Evolutionary conservation across 208 protist species (phyloP).

Genomic region (Paratrypanosoma confusum): DNA sequence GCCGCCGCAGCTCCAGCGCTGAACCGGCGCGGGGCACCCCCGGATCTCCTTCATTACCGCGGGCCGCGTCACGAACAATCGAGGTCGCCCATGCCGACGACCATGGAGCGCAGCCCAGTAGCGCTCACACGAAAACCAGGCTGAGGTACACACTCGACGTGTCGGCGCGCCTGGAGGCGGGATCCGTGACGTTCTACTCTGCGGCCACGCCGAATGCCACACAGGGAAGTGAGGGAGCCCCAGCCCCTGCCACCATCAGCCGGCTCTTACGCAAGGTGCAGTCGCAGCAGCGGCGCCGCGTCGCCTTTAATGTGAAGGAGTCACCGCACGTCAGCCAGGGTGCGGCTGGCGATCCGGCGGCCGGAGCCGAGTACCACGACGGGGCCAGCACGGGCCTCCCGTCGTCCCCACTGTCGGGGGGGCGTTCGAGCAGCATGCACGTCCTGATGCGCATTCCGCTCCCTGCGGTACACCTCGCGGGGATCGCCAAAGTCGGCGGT

Average conservation of each 20-base stretch:
- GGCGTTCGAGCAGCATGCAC: conserved; percentile 19
- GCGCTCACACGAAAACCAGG: too few species aligned
- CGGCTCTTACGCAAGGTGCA: background rate
- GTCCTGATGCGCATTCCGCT: conserved; percentile 47
- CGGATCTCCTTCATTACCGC: too few species aligned
- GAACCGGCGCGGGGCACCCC: too few species aligned
- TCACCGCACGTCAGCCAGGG: background rate
- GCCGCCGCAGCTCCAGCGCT: too few species aligned
- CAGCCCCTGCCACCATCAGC: background rate
- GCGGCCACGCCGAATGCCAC: conserved; percentile 9
- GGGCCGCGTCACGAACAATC: too few species aligned
- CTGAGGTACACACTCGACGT: conserved; percentile 22
- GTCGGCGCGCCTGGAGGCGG: conserved; percentile 33
- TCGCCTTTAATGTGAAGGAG: too few species aligned
- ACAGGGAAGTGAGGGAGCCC: background rate
- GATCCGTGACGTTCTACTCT: conserved; percentile 28
- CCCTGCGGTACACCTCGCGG: conserved; percentile 25
- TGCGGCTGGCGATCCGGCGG: background rate
- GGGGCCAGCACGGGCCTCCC: background rate
- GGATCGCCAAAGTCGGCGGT: conserved; percentile 11
- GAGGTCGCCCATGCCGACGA: too few species aligned
- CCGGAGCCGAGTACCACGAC: background rate
- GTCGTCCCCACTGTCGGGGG: background rate
- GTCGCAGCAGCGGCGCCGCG: conserved; percentile 5
- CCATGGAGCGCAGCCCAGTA: too few species aligned